A percentile compares a stretch with the other conserved stretches of the same genome.
These are phyloP conservation scores for Arabidopsis arenosa DNA, from an alignment of 345 rosid genomes.

Conservation along the genomic window DNA sequence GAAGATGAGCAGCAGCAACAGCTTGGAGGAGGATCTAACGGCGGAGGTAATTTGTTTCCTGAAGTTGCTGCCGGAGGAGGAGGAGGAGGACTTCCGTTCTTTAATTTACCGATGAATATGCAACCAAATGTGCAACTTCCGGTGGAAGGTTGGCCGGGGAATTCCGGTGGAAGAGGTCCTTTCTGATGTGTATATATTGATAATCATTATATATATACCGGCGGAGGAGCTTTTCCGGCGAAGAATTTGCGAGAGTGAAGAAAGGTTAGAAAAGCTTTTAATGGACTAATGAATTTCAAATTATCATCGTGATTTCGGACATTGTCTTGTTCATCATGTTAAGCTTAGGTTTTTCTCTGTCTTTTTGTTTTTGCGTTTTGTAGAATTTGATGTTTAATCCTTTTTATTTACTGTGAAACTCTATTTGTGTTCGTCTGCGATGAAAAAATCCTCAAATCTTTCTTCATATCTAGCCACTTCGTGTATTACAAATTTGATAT, in stretches of 20 bases:
- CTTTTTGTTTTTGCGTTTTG: conserved; percentile 23
- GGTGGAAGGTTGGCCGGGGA: conserved; percentile 91
- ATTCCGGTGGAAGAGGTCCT: conserved; percentile 68
- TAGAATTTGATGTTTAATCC: conserved; percentile 42
- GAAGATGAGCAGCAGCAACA: conserved; percentile 81
- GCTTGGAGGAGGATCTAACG: conserved; percentile 46
- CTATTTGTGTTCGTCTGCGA: conserved; percentile 42
- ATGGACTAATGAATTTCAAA: conserved; percentile 42
- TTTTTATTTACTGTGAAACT: conserved; percentile 34
- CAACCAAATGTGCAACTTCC: conserved; percentile 69
- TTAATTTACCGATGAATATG: conserved; percentile 87
- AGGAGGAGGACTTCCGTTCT: conserved; percentile 84
- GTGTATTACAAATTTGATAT: conserved; percentile 3
- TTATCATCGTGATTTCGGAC: conserved; percentile 39
- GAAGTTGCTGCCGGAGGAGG: conserved; percentile 43
- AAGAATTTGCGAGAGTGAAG: conserved; percentile 39
- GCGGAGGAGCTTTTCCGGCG: conserved; percentile 37
- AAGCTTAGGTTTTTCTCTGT: conserved; percentile 32
- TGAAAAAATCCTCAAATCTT: conserved; percentile 34
- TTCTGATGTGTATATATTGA: conserved; percentile 39
- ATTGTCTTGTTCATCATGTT: conserved; percentile 39
- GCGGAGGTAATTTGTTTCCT: conserved; percentile 45
- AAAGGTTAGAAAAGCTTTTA: conserved; percentile 44
- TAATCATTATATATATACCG: conserved; percentile 32
- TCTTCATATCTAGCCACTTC: conserved; percentile 37